Conservation (phyloP, 306 rosid genomes). For the Datisca glomerata region DNA sequence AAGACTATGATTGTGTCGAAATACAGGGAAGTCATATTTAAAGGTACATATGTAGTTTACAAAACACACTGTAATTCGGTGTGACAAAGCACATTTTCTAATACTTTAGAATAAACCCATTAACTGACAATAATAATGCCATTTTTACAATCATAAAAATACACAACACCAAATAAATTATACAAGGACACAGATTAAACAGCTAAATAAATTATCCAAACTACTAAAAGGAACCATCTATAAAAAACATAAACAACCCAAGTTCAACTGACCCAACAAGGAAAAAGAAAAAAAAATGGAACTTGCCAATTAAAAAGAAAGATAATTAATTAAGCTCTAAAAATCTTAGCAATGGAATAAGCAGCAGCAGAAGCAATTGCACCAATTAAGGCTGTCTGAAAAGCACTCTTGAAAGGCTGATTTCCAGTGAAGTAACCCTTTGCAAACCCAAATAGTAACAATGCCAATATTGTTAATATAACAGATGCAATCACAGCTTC, state of each 20-base stretch:
- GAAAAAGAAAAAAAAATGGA: neutral
- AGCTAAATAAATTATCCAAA: too few species aligned
- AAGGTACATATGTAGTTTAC: too few species aligned
- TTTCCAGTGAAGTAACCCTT: constrained; percentile 77
- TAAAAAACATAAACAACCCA: neutral
- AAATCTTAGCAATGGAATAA: constrained; percentile 55
- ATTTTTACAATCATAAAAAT: too few species aligned
- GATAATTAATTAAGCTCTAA: constrained; percentile 32
- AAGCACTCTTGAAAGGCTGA: constrained; percentile 60
- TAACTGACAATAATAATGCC: too few species aligned
- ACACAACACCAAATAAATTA: too few species aligned
- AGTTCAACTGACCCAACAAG: neutral
- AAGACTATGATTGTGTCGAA: too few species aligned
- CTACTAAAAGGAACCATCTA: neutral
- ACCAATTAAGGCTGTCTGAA: constrained; percentile 72
- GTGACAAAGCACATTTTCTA: too few species aligned
- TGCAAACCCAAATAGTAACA: constrained; percentile 66
- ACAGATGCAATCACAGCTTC: constrained; percentile 65
- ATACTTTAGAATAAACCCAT: too few species aligned
- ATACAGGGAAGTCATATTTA: too few species aligned
- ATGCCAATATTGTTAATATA: constrained; percentile 43
- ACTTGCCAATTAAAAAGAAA: too few species aligned
- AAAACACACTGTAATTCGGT: too few species aligned
- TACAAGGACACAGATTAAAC: too few species aligned
- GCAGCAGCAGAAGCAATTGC: constrained; percentile 90